phyloP scores from a whole-genome alignment of 1,284 basidiomycete genomes.

The Thelephora terrestris region DNA sequence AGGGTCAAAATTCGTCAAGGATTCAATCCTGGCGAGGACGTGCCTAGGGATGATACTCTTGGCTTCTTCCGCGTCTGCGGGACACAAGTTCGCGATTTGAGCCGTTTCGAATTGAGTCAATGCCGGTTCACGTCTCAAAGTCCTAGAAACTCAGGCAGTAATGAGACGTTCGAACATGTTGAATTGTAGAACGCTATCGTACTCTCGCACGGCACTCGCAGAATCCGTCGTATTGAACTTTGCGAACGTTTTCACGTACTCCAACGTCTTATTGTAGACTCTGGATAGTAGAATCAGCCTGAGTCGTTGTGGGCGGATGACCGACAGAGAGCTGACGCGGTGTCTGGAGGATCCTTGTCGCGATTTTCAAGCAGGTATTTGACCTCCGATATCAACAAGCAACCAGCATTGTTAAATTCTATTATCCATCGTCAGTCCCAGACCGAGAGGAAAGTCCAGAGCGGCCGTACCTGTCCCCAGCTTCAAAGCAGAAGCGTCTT shows the following conservation, averaged over 20 bases:
- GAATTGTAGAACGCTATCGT: slow-evolving; percentile 20
- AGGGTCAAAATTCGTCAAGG: slow-evolving; percentile 1
- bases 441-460: too few species aligned
- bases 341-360: slow-evolving; percentile 76
- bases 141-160: slow-evolving; percentile 29
- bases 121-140: slow-evolving; percentile 61
- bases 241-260: slow-evolving; percentile 85
- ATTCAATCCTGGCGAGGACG: slow-evolving; percentile 7
- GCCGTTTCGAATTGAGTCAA: slow-evolving; percentile 88
- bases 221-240: slow-evolving; percentile 85
- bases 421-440: slow-evolving; percentile 1
- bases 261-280: slow-evolving; percentile 87
- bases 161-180: neutral
- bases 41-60: slow-evolving; percentile 87
- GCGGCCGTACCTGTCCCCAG: slow-evolving; percentile 44
- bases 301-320: neutral
- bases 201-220: slow-evolving; percentile 85
- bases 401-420: slow-evolving; percentile 90
- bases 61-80: slow-evolving; percentile 81
- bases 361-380: slow-evolving; percentile 81
- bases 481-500: slow-evolving; percentile 61
- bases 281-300: slow-evolving; percentile 28
- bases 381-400: slow-evolving; percentile 85
- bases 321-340: slow-evolving; percentile 45
- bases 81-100: slow-evolving; percentile 85